phyloP scores from a whole-genome alignment of 176 grass and related monocot genomes.

The Microstegium vimineum region DNA sequence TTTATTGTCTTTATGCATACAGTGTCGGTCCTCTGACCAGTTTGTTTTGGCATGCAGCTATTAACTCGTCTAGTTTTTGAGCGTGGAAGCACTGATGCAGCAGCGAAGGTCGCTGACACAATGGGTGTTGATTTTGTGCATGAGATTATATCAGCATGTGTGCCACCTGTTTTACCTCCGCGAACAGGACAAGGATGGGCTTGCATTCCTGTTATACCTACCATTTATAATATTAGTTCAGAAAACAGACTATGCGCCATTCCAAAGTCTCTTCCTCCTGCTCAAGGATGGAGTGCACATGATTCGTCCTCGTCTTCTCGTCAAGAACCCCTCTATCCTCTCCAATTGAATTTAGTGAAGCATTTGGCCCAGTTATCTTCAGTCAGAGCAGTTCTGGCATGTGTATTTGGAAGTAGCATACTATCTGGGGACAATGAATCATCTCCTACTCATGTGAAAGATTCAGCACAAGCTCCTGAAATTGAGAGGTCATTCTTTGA shows the following conservation, averaged over 20 bases:
- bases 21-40: not conserved
- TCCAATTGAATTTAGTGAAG: slow-evolving; percentile 82
- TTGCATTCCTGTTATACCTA: slow-evolving; percentile 76
- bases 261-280: slow-evolving; percentile 25
- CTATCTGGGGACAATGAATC: slow-evolving; percentile 68
- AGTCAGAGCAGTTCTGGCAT: slow-evolving; percentile 92
- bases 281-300: slow-evolving; percentile 47
- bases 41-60: slow-evolving; percentile 54
- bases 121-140: slow-evolving; percentile 96
- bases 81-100: slow-evolving; percentile 82
- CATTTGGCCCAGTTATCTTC: slow-evolving; percentile 79
- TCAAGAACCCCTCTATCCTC: slow-evolving; percentile 77
- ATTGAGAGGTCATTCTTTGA: slow-evolving; percentile 85
- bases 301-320: slow-evolving; percentile 41
- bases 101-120: slow-evolving; percentile 83
- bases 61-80: slow-evolving; percentile 96
- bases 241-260: slow-evolving; percentile 35
- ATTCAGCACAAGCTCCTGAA: slow-evolving; percentile 52
- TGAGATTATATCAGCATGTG: slow-evolving; percentile 87
- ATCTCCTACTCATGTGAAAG: slow-evolving; percentile 45
- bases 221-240: slow-evolving; percentile 34
- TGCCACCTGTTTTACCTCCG: slow-evolving; percentile 92
- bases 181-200: slow-evolving; percentile 89
- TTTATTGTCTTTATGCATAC: not conserved
- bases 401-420: slow-evolving; percentile 90